Base-by-base conservation (phyloP, 805 yeast species). In the Danielozyma ontarioensis region DNA sequence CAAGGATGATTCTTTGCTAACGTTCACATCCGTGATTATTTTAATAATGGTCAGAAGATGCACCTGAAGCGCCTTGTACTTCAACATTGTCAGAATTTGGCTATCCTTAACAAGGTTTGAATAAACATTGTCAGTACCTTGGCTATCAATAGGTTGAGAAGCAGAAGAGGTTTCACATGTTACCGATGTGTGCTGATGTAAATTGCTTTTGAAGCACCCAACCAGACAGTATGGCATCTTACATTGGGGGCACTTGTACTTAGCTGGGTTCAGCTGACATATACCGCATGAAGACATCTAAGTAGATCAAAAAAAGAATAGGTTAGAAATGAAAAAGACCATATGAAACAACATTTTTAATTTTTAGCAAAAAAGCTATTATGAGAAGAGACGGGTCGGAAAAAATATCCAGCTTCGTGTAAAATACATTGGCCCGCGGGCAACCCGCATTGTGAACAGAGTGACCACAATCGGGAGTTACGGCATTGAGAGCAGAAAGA, bases 161-260 rank as follows among this genome's bases (percentile, higher is more conserved):
- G n/a, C n/a, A n/a, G n/a, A n/a, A n/a, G n/a, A n/a, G n/a, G n/a
- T n/a, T n/a, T n/a, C n/a, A n/a, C n/a, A n/a, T 15, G 31, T 8
- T 14, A 17, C 13, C 31, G 24, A 5, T 6, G n/a, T 14, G n/a
- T 59, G 68, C 22, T 31, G 38, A 41, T 71, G 76, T 3, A 37
- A 29, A 11, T 53, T 68, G 22, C 66, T 50, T 45, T 79, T 83
- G 55, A 63, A 83, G 45, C 95, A 84, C 2, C 35, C 46, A 5
- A 84, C 45, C 1, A 83, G 74, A 51, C 94, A 84, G 42, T 66
- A 66, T 4, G 51, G 67, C 37, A 53, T 36, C 3, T 30, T 15
- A 40, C 85, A 79, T 30, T 51, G 55, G 1, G 85, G 81, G 38
- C 85, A 79, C 45, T 67, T 72, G 55, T 79, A 79, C 42, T 73